Evolutionary conservation across 2,329 filamentous ascomycete genomes (phyloP), one percentile per base, ranked within the genome.

Genomic region (Didymella pomorum): DNA sequence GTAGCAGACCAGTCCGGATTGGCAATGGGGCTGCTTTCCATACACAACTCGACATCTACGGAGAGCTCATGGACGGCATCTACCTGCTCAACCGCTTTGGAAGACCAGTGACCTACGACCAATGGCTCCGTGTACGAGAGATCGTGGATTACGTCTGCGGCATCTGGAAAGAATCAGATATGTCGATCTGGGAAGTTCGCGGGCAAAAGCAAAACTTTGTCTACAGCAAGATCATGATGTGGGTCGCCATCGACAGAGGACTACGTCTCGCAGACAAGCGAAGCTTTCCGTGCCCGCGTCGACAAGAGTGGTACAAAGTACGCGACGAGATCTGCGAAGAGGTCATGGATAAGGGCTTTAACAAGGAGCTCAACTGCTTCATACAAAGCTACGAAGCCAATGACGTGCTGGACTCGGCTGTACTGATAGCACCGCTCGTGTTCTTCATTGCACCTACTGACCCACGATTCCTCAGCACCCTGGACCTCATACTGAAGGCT

Each of bases 181-280:
- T 92, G 89, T 92, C 89, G 2, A 93, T 93, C 67, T 93, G 90
- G 90, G 90, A 93, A 73, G 89, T 92, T 6, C 85, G 90, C 41
- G 90, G 90, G 64, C 80, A 87, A 68, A 89, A 89, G 71, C 89
- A 92, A 74, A 86, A 92, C 69, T 93, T 92, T 65, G 86, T 88
- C 14, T 93, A 93, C 76, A 91, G 88, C n/a, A 91, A 93, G 71
- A 83, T 93, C 63, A 91, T 93, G 87, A 82, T 93, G 21, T 93
- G 90, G 90, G 90, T 93, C 3, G 89, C 90, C 18, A 86, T 93
- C 62, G 90, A 93, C 72, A 87, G 90, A 5, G 90, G 88, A 10
- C 78, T 93, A 12, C 88, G 90, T 2, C 83, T 93, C 0, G 82
- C 89, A 4, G 89, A 93, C 18, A 93, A 92, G 76, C 81, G 91